Percentiles rank a stretch among this genome's conserved stretches.
Conservation (phyloP, 2,329 filamentous ascomycete species). For the Allantophomopsis lycopodina region DNA sequence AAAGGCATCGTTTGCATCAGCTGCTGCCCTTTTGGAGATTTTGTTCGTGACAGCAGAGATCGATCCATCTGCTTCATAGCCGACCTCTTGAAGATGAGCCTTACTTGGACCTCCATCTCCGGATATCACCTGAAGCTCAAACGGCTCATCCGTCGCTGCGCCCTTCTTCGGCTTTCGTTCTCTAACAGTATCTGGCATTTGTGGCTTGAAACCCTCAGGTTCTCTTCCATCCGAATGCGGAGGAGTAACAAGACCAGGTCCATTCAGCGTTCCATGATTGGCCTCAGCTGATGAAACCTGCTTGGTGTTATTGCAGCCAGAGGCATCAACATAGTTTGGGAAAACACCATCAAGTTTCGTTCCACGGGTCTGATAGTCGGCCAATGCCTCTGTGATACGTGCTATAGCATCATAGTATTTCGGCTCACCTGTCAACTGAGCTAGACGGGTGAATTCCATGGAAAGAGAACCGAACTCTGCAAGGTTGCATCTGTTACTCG, state of each 20-base stretch:
- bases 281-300: background rate
- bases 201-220: slow-evolving; percentile 17
- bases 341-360: slow-evolving; percentile 68
- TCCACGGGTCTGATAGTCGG: slow-evolving; percentile 55
- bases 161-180: slow-evolving; percentile 9
- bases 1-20: slow-evolving; percentile 1
- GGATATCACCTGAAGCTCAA: slow-evolving; percentile 15
- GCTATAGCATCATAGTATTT: slow-evolving; percentile 87
- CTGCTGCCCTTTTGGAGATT: background rate
- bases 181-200: slow-evolving; percentile 5
- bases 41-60: slow-evolving; percentile 3
- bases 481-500: slow-evolving; percentile 37
- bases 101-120: slow-evolving; percentile 12
- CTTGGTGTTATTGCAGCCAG: slow-evolving; percentile 49
- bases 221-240: slow-evolving; percentile 2
- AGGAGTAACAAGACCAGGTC: background rate
- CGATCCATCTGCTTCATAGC: slow-evolving; percentile 7
- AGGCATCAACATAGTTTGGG: slow-evolving; percentile 63
- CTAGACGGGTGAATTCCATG: slow-evolving; percentile 80
- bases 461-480: slow-evolving; percentile 54
- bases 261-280: background rate
- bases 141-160: slow-evolving; percentile 5
- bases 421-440: slow-evolving; percentile 67
- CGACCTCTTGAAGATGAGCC: slow-evolving; percentile 8
- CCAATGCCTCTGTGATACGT: slow-evolving; percentile 68